Evolutionary conservation across 305 asterid species (phyloP), one percentile per base, ranked within the genome.

Genomic region (Fraxinus sp.): DNA sequence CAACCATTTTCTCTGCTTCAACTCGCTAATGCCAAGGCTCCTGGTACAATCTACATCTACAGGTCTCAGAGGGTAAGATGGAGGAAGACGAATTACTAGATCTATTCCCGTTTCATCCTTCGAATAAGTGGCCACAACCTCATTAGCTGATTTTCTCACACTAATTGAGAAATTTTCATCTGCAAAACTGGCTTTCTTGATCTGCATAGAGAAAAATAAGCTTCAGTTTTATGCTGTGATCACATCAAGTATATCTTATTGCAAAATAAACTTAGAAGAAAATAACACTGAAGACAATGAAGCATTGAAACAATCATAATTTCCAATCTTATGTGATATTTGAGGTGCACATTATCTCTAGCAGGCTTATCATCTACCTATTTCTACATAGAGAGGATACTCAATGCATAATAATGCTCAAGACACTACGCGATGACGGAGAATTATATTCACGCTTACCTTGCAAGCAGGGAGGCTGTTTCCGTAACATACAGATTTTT

Each of bases 81-180:
- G 95, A 83, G 98, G 99, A 90, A 96, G 97, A 81, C 93, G 98
- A 86, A 96, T 96, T 72, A 96, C 93, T 16, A 95, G 92, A 90
- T 94, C 98, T 98, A 96, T 96, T 82, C 96, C 95, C 4, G 98
- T 92, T 88, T 96, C 99, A 76, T 96, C 99, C 91, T 94, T 96
- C 4, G 96, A 93, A 84, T 96, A 96, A 76, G 99, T 96, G 70
- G 98, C 99, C 85, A 96, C 98, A 46, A 96, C 92, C 89, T 96
- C 99, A 91, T 93, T 91, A 77, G 98, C 98, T 74, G 97, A 89
- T 91, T 95, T 96, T 86, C 99, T 96, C 88, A 96, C 97, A 80
- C 90, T 90, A 55, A 96, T 87, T 32, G 98, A 92, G 92, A 96
- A 96, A 88, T 88, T 94, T 26, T 95, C 98, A 89, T 93, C 98